Evolutionary conservation across 2,329 filamentous ascomycete genomes (phyloP).

Genomic region (Lithohypha guttulata): DNA sequence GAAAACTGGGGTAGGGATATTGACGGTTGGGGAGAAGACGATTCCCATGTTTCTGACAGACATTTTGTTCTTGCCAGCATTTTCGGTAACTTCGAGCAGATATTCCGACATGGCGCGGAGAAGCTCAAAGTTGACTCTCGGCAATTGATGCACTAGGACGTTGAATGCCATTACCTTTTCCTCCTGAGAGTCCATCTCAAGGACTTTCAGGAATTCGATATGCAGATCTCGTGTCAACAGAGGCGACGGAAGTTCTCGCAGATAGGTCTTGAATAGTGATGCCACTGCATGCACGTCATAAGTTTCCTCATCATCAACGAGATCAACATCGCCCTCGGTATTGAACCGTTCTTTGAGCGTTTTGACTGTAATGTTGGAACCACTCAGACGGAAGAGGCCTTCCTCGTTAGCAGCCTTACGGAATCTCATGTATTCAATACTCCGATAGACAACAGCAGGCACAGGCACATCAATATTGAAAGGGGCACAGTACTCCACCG

Average conservation of each 20-base stretch:
- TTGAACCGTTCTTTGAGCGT: conserved; percentile 88
- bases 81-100: conserved; percentile 83
- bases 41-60: conserved; percentile 95
- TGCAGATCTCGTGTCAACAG: conserved; percentile 87
- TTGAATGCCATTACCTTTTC: conserved; percentile 71
- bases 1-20: conserved; percentile 90
- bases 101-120: conserved; percentile 79
- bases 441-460: conserved; percentile 88
- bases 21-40: conserved; percentile 92
- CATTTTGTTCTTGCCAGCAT: conserved; percentile 91
- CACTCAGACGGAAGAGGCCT: conserved; percentile 91
- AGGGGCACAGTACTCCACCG: conserved; percentile 70
- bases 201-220: conserved; percentile 73
- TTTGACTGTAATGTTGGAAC: conserved; percentile 93
- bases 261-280: conserved; percentile 83
- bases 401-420: conserved; percentile 78
- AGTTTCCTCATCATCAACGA: conserved; percentile 70
- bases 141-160: conserved; percentile 68
- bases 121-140: conserved; percentile 67
- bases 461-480: conserved; percentile 61
- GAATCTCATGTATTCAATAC: conserved; percentile 79
- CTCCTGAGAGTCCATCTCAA: conserved; percentile 62
- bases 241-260: conserved; percentile 81
- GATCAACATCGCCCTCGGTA: conserved; percentile 77
- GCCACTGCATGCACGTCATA: conserved; percentile 95